Percentiles rank a stretch among this genome's conserved stretches.
Evolutionary conservation across 2,329 filamentous ascomycete species (phyloP).

Genomic region (Colletotrichum sp.): DNA sequence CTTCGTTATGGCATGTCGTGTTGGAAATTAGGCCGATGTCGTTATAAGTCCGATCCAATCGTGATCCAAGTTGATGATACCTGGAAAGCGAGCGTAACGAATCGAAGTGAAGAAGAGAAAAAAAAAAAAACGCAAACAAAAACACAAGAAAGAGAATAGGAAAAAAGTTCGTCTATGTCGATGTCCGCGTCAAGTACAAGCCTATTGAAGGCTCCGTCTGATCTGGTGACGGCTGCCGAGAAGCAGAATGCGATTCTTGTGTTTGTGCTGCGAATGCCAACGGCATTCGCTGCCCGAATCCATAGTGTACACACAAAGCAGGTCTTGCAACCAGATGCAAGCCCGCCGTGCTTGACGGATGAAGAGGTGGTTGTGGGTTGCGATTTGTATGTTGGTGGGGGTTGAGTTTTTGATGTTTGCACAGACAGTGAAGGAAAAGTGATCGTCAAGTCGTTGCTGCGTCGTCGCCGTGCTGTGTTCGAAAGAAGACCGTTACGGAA

Average conservation of each 20-base stretch:
- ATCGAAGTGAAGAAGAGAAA: background rate
- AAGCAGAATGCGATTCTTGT: conserved; percentile 22
- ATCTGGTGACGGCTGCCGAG: conserved; percentile 22
- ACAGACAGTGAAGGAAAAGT: conserved; percentile 37
- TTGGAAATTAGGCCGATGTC: conserved; percentile 1
- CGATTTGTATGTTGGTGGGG: conserved; percentile 3
- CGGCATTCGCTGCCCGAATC: conserved; percentile 18
- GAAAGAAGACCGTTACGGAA: conserved; percentile 25
- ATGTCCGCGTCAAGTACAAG: conserved; percentile 23
- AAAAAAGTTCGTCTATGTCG: conserved; percentile 23
- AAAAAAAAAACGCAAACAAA: background rate
- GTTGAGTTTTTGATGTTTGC: conserved; percentile 21
- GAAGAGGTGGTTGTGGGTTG: conserved; percentile 12
- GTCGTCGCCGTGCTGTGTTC: conserved; percentile 39
- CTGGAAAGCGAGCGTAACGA: conserved; percentile 9
- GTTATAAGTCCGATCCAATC: conserved; percentile 16
- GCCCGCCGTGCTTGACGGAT: conserved; percentile 31
- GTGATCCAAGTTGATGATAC: background rate
- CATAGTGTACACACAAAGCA: conserved; percentile 24
- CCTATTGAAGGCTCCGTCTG: conserved; percentile 17
- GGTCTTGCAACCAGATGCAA: conserved; percentile 31
- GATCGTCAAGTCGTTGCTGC: conserved; percentile 45
- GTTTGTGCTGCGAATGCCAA: conserved; percentile 18
- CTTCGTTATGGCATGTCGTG: conserved; percentile 12
- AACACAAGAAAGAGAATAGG: background rate